A percentile compares a stretch with the other conserved stretches of the same genome.
Conservation (phyloP, 169 alveolate genomes). For the Perkinsus olseni region DNA sequence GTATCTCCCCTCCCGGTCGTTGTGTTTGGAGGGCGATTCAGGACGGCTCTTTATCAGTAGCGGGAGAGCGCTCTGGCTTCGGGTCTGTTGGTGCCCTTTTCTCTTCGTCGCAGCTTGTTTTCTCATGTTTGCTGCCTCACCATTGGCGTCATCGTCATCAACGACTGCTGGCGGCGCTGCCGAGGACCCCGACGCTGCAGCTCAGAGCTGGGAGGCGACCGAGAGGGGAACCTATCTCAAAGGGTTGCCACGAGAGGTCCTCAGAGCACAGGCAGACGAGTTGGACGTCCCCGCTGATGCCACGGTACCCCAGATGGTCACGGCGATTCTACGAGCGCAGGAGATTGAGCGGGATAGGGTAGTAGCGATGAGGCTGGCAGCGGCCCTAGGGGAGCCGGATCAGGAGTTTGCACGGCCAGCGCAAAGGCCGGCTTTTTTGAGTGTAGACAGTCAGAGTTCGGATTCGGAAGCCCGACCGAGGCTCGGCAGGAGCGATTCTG, state of each 20-base stretch:
- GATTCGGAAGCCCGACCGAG: neutral
- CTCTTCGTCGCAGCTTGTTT: no score
- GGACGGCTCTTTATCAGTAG: no score
- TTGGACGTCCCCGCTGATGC: neutral
- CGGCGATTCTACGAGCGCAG: neutral
- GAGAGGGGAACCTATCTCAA: neutral
- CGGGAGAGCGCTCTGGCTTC: no score
- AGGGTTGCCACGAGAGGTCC: neutral
- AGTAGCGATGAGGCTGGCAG: neutral
- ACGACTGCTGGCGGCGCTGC: neutral
- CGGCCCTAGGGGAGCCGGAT: neutral
- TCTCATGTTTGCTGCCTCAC: no score
- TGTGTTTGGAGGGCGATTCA: no score
- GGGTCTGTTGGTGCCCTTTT: no score
- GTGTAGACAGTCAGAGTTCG: neutral
- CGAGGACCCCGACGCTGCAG: neutral
- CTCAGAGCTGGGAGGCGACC: neutral
- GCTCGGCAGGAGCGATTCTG: neutral
- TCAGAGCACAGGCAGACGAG: neutral
- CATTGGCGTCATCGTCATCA: neutral
- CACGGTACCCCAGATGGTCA: neutral
- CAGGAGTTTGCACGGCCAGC: neutral
- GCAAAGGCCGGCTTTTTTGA: neutral
- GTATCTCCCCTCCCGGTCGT: no score
- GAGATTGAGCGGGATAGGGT: neutral